Evolutionary conservation across 352 stramenopile genomes (phyloP).

Genomic region (Sclerospora graminicola): DNA sequence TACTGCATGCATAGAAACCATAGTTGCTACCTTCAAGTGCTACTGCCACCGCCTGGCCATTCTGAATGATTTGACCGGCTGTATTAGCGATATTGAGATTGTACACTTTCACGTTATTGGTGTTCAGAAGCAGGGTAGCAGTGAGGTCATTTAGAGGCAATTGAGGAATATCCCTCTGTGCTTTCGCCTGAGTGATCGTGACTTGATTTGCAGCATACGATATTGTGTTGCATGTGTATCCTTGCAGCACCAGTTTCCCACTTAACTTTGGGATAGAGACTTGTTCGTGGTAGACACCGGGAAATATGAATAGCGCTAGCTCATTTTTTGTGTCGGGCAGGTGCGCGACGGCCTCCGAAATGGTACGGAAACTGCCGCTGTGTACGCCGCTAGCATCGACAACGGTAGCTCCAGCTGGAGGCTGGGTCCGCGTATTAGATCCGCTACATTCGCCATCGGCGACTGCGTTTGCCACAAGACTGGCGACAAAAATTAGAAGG

Average conservation of each 20-base stretch:
- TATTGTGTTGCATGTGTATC: slow-evolving; percentile 1
- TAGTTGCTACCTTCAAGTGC: not conserved
- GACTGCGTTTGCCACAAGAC: not conserved
- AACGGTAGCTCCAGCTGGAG: not conserved
- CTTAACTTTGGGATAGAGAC: not conserved
- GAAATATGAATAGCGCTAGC: not conserved
- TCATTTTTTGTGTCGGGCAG: not conserved
- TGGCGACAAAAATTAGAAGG: not conserved
- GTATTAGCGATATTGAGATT: slow-evolving; percentile 5
- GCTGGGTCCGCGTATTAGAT: not conserved
- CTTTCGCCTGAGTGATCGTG: not conserved
- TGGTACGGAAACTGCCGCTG: not conserved
- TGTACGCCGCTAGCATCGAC: not conserved
- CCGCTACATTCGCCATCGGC: not conserved
- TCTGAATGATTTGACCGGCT: not conserved
- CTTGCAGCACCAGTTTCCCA: not conserved
- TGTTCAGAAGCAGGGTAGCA: not conserved
- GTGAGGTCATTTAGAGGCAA: not conserved
- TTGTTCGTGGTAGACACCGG: not conserved
- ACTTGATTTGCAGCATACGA: slow-evolving; percentile 1
- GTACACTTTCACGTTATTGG: slow-evolving; percentile 1
- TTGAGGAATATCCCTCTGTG: not conserved
- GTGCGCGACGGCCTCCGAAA: not conserved
- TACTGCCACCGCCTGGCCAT: slow-evolving; percentile 1
- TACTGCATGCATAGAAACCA: slow-evolving; percentile 1